Conservation (phyloP, 31 red algal species). For the Pterothamnion heteromorphum region DNA sequence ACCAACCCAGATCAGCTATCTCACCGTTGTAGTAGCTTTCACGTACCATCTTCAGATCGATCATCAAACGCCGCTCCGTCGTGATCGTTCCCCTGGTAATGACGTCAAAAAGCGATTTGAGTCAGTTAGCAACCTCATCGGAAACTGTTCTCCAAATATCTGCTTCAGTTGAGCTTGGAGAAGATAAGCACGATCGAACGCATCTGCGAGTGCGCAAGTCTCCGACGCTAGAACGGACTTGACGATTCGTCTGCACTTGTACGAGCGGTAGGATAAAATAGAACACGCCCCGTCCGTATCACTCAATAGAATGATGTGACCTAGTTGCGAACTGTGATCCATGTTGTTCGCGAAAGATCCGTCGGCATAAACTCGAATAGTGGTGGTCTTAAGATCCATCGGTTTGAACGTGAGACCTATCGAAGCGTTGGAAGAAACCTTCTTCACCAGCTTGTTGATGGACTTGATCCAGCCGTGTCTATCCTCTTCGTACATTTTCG, state of each 20-base stretch:
- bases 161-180: background rate
- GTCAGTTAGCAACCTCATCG: background rate
- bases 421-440: no score
- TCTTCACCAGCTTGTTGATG: no score
- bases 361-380: background rate
- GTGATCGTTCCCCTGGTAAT: background rate
- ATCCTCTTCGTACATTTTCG: no score
- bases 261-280: background rate
- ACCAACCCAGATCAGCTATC: no score
- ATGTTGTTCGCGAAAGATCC: background rate
- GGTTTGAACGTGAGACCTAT: no score
- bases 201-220: background rate
- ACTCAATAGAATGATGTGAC: background rate
- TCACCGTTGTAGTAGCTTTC: no score
- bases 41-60: background rate
- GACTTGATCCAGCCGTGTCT: no score
- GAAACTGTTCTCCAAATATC: background rate
- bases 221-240: background rate
- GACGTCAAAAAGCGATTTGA: background rate
- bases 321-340: background rate
- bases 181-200: background rate
- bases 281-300: background rate
- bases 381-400: no score
- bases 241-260: background rate
- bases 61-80: background rate